Base-by-base conservation (phyloP, 345 rosid species). In the Murraya paniculata region DNA sequence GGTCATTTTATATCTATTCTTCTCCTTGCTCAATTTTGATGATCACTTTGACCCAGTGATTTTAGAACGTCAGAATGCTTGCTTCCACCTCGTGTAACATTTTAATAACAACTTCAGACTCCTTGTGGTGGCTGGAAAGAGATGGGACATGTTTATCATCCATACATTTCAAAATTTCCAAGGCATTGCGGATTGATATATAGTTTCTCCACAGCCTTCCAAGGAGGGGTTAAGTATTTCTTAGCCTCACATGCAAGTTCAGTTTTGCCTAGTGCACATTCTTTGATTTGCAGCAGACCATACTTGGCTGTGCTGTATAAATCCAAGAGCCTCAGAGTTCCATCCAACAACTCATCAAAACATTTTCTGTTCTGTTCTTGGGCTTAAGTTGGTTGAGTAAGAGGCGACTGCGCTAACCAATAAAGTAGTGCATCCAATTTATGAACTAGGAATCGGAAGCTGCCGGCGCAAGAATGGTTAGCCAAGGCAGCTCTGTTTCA, bases 71-170 rank as follows among this genome's bases (percentile, higher is more conserved):
- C n/a, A 57, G 11, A 24, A 33, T 58, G n/a, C 76, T 74, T 22
- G 79, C 78, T 75, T 83, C 84, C 3, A 75, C 85, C 57, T 86
- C 84, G 64, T 81, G 78, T 48, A 88, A 79, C 53, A 85, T 39
- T 75, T 28, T 53, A 13, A 76, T 68, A 7, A 53, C 21, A 19
- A 27, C 19, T 16, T 31, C 36, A 53, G 73, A 72, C 24, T 81
- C 80, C 9, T 64, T 74, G 2, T 48, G 4, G 4, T 48, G 73
- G 22, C 2, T 21, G 48, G 81, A 55, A 62, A 61, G 28, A 41
- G 48, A 27, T 4, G 2, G n/a, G 24, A 24, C 28, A 22, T 18
- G n/a, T 71, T 66, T 66, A 36, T 66, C 19, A 41, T 65, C 45
- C 69, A 65, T 31, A 35, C 9, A 82, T 41, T 41, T 41, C 48